These are phyloP conservation scores for Trichoderma reesei DNA, from an alignment of 495 filamentous ascomycete species.

Conservation along the genomic window DNA sequence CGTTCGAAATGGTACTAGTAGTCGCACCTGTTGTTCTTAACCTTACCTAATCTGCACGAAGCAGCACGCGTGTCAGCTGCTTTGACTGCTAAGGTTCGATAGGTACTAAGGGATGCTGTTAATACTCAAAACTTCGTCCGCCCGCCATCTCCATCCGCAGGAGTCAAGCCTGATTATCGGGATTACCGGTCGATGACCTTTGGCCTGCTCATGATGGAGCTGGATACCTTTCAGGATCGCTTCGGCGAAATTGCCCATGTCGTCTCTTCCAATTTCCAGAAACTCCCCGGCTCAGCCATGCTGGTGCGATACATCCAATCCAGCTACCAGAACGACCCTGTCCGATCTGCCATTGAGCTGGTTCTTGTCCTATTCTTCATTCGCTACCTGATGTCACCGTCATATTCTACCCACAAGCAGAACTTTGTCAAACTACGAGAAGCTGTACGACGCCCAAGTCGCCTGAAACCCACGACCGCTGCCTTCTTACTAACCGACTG, in stretches of 20 bases:
- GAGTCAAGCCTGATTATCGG: neutral
- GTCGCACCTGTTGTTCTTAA: too few relatives aligned
- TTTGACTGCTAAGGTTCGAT: too few relatives aligned
- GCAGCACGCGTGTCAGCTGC: too few relatives aligned
- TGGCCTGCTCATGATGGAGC: slow-evolving; percentile 13
- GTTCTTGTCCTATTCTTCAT: slow-evolving; percentile 94
- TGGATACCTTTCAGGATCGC: slow-evolving; percentile 18
- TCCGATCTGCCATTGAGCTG: slow-evolving; percentile 86
- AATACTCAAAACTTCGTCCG: too few relatives aligned
- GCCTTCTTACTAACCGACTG: neutral
- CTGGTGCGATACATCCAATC: slow-evolving; percentile 89
- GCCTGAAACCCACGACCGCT: neutral
- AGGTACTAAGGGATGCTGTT: too few relatives aligned
- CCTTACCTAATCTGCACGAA: too few relatives aligned
- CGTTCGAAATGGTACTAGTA: too few relatives aligned
- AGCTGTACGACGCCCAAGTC: slow-evolving; percentile 39
- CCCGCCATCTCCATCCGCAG: neutral
- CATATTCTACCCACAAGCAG: slow-evolving; percentile 77
- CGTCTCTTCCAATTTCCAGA: slow-evolving; percentile 50
- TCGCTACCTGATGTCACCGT: slow-evolving; percentile 81
- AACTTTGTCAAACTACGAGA: slow-evolving; percentile 83
- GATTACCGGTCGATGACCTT: neutral
- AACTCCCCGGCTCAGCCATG: slow-evolving; percentile 86
- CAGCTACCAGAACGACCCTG: slow-evolving; percentile 94
- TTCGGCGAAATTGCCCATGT: slow-evolving; percentile 17